Base-by-base conservation (phyloP, 768 basidiomycete genomes). In the Pleurotus giganteus region DNA sequence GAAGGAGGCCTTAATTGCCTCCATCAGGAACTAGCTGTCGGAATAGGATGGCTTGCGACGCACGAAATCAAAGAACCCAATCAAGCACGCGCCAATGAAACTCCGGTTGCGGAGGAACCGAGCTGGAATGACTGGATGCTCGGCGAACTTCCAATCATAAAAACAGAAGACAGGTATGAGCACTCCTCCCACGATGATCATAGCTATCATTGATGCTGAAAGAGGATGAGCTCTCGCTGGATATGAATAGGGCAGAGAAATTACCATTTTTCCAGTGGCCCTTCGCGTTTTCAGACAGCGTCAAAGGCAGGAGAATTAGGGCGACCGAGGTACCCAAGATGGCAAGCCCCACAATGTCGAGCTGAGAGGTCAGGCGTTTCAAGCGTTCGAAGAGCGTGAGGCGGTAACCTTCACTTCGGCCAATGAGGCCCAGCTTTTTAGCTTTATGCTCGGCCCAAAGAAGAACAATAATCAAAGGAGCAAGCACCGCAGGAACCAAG, bases 1-100 rank as follows among this genome's bases (percentile, higher is more conserved):
- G 71, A 81, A 85, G 2, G 84, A 82, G 61, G 81, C 61, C 83
- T 85, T 51, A 4, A 47, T 47, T 7, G 29, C 42, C 19, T 15
- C 41, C 15, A 23, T 8, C 2, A 45, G 44, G 27, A 36, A 51
- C 39, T 39, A 13, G 32, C 8, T 8, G 12, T 15, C 2, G 1
- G 17, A 42, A 4, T 2, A 27, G 2, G 43, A 42, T 24, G 24
- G 19, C 27, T 56, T 23, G 29, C 11, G 4, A 63, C 74, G 57
- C 58, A 85, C 81, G 57, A 85, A 85, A 61, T 86, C 84, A 41
- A 84, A 77, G 46, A 82, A 84, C 13, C 84, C 86, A 57, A 90
- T 83, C 21, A 81, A 58, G 19, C 79, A 72, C 1, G 84, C 81
- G 12, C 80, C 75, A 11, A 86, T 69, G 13, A 89, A 80, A 24